These are phyloP conservation scores for Fraxinus latifolia DNA, from an alignment of 305 asterid species.

Conservation along the genomic window DNA sequence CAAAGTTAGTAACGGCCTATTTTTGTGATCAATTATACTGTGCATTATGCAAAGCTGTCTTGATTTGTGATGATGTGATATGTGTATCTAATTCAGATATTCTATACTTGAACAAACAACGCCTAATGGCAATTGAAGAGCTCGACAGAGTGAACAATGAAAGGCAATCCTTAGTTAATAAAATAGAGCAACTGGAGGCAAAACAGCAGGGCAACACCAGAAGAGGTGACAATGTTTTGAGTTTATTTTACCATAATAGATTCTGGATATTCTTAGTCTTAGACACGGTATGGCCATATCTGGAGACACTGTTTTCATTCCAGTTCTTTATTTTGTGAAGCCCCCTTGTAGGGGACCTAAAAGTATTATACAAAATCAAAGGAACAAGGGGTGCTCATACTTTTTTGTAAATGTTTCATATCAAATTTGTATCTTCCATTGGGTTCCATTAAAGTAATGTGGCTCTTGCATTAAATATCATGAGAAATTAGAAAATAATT, in stretches of 20 bases:
- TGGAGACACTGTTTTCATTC: neutral
- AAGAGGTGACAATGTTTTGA: slow-evolving; percentile 42
- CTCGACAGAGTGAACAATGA: slow-evolving; percentile 58
- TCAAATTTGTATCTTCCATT: slow-evolving; percentile 2
- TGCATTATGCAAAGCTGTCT: neutral
- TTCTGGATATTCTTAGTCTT: slow-evolving; percentile 6
- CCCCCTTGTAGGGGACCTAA: neutral
- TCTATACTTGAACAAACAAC: slow-evolving; percentile 59
- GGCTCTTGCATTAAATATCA: neutral
- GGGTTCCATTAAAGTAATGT: neutral
- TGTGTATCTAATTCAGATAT: slow-evolving; percentile 51
- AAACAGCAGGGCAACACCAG: slow-evolving; percentile 29
- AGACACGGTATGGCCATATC: slow-evolving; percentile 9
- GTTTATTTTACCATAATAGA: slow-evolving; percentile 10
- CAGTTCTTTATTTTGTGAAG: slow-evolving; percentile 2
- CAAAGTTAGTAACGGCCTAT: slow-evolving; percentile 43
- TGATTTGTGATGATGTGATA: slow-evolving; percentile 17
- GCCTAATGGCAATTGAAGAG: slow-evolving; percentile 68
- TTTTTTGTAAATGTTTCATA: neutral
- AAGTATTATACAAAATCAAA: neutral
- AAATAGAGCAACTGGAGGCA: slow-evolving; percentile 50
- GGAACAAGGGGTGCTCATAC: neutral
- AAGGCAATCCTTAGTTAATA: slow-evolving; percentile 44
- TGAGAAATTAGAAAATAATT: slow-evolving; percentile 4
- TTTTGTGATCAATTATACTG: slow-evolving; percentile 7